Evolutionary conservation across 192 early-diverging fungal species (phyloP).

Genomic region (Podila epigama): DNA sequence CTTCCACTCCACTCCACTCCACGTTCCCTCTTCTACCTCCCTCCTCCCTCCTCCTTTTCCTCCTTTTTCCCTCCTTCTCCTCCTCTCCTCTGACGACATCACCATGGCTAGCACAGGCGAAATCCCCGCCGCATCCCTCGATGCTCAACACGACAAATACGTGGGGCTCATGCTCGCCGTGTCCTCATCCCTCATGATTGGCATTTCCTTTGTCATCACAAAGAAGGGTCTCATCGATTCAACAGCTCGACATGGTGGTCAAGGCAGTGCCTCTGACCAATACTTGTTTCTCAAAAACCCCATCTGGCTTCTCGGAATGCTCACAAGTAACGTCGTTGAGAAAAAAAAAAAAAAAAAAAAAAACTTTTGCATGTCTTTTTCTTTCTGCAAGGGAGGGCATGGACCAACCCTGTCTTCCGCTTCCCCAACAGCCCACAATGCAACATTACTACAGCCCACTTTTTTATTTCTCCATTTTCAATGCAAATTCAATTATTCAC

Average conservation of each 20-base stretch:
- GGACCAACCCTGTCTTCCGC: too few relatives aligned
- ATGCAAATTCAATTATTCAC: background rate
- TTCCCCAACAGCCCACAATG: too few relatives aligned
- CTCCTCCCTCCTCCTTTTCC: background rate
- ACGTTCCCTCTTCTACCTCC: background rate
- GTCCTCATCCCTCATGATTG: slow-evolving; percentile 88
- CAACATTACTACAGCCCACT: background rate
- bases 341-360: too few relatives aligned
- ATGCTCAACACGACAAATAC: slow-evolving; percentile 69
- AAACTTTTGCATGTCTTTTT: background rate
- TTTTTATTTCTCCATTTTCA: background rate
- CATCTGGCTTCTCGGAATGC: slow-evolving; percentile 92
- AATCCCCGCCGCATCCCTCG: slow-evolving; percentile 2
- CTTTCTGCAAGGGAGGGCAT: background rate
- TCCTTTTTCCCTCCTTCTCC: slow-evolving; percentile 1
- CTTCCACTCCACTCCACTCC: background rate
- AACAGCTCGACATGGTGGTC: slow-evolving; percentile 62
- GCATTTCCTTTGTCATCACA: slow-evolving; percentile 91
- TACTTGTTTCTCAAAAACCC: slow-evolving; percentile 85
- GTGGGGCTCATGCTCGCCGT: slow-evolving; percentile 91
- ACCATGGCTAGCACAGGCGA: slow-evolving; percentile 35
- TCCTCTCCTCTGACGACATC: background rate
- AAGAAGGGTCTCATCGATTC: slow-evolving; percentile 92
- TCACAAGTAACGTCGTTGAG: slow-evolving; percentile 66
- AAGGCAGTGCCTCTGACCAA: slow-evolving; percentile 72